phyloP scores from a whole-genome alignment of 352 stramenopile species.

The Phytopythium litorale region DNA sequence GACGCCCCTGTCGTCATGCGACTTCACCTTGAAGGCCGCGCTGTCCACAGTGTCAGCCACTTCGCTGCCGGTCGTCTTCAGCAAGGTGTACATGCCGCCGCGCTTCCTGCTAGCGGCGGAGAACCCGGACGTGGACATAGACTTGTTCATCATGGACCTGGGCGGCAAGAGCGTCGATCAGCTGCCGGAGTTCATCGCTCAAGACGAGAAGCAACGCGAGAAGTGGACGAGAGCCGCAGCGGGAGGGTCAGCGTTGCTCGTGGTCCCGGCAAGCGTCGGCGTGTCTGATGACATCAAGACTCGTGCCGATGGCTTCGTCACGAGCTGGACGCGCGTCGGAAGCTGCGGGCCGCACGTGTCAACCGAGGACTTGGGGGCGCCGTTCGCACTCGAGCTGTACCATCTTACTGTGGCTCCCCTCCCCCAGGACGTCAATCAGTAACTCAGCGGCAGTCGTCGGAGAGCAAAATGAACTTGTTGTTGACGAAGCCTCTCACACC shows the following conservation, averaged over 20 bases:
- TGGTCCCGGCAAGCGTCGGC: slow-evolving; percentile 40
- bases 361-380: slow-evolving; percentile 51
- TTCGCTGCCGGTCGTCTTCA: slow-evolving; percentile 46
- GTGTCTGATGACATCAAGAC: neutral
- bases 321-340: slow-evolving; percentile 20
- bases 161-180: slow-evolving; percentile 22
- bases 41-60: slow-evolving; percentile 3
- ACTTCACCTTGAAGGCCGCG: slow-evolving; percentile 2
- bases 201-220: slow-evolving; percentile 7
- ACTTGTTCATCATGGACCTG: slow-evolving; percentile 44
- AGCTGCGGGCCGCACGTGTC: slow-evolving; percentile 51
- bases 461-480: neutral
- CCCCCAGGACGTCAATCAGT: neutral
- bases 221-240: neutral
- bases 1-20: slow-evolving; percentile 19
- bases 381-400: slow-evolving; percentile 45
- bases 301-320: neutral
- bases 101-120: slow-evolving; percentile 59
- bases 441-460: neutral
- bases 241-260: slow-evolving; percentile 24
- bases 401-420: neutral
- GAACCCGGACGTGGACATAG: slow-evolving; percentile 16
- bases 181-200: slow-evolving; percentile 9
- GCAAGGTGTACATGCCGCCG: slow-evolving; percentile 79
- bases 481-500: neutral